Evolutionary conservation across 352 stramenopile species (phyloP), one percentile per base, ranked within the genome.

Genomic region (Blastocystis sp.): DNA sequence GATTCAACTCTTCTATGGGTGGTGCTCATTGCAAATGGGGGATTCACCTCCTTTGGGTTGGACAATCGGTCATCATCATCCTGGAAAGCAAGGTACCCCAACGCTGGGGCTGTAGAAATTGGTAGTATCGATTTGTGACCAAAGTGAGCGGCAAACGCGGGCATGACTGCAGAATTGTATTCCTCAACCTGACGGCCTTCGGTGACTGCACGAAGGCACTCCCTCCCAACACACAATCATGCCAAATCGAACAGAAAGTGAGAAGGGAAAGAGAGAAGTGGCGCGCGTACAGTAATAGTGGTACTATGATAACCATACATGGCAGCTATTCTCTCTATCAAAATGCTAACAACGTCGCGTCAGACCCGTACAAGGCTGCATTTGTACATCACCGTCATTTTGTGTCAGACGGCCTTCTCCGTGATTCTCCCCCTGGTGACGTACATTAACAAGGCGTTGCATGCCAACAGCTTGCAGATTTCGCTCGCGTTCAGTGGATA

Each of bases 401-500:
- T 59, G 1, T 84, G 48, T 53, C 74, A 84, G 34, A 84, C 61
- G 14, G 74, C 45, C 10, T 84, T 48, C 34, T 70, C 56, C 74
- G 69, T 84, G 21, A 67, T 84, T 52, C 21, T 84, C 2, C 34
- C 61, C 3, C 74, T 84, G 19, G 40, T 69, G 17, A 53, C 74
- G 9, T 84, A 69, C 56, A 28, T 84, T 23, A 84, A 84, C 66
- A 59, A 84, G 17, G 56, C 23, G 7, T 40, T 84, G 59, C 19
- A 69, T 48, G 66, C 74, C 0, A 70, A 53, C n/a, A 45, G 38
- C 23, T 23, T 84, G 38, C 74, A 84, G 74, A 69, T 69, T 28
- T 84, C 74, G 2, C 21, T 84, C n/a, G 40, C 74, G 1, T 84
- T 84, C 60, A 84, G 74, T 28, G 74, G 74, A 9, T 84, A 84